Evolutionary conservation across 2,329 filamentous ascomycete genomes (phyloP).

Genomic region (Phaeosphaeriaceae sp.): DNA sequence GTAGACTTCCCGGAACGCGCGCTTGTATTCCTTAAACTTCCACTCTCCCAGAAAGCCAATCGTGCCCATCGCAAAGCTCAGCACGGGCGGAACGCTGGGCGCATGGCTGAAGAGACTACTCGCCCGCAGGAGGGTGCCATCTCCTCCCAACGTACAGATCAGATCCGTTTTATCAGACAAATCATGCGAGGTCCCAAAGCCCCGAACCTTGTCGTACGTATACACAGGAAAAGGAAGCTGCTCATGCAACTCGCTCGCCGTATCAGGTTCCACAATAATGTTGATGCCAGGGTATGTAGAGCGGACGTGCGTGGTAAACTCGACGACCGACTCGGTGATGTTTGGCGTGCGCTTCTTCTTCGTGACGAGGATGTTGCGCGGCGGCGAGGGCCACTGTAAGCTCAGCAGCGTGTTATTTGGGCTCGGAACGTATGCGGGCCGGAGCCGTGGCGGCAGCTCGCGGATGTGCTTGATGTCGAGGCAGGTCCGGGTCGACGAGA

Average conservation of each 20-base stretch:
- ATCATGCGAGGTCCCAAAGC: conserved; percentile 44
- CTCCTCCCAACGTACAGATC: conserved; percentile 88
- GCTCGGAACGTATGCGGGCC: conserved; percentile 58
- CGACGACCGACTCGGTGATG: conserved; percentile 63
- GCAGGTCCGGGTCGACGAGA: conserved; percentile 34
- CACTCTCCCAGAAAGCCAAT: conserved; percentile 95
- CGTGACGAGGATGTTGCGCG: conserved; percentile 72
- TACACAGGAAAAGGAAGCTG: conserved; percentile 71
- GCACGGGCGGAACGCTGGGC: conserved; percentile 81
- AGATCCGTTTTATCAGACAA: conserved; percentile 84
- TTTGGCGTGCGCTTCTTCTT: conserved; percentile 68
- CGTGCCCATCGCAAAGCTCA: conserved; percentile 97
- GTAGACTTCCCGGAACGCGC: conserved; percentile 90
- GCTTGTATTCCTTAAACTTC: conserved; percentile 92
- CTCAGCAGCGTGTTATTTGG: conserved; percentile 67
- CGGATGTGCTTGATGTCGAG: conserved; percentile 36
- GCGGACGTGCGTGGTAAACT: conserved; percentile 73
- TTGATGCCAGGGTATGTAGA: conserved; percentile 81
- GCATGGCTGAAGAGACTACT: conserved; percentile 86
- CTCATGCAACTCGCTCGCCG: conserved; percentile 75
- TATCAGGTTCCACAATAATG: conserved; percentile 80
- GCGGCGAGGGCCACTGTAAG: conserved; percentile 72
- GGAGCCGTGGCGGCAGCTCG: conserved; percentile 44
- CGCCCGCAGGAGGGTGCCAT: conserved; percentile 87
- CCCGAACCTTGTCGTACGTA: conserved; percentile 33